phyloP scores from a whole-genome alignment of 768 basidiomycete species.

The Royoungia palumana region DNA sequence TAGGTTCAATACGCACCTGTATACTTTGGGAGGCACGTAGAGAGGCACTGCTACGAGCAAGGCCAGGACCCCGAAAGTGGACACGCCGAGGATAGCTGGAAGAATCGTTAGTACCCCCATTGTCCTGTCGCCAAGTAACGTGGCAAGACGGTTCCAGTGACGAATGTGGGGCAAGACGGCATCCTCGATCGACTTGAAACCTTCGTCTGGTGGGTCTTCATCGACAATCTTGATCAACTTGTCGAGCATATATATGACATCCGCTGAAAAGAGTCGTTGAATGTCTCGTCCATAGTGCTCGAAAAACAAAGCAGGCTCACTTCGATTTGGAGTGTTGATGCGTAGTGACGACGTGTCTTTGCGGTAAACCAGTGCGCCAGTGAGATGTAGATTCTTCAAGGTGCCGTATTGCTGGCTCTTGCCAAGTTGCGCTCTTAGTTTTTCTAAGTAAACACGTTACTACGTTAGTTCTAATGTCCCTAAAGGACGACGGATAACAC shows the following conservation, averaged over 20 bases:
- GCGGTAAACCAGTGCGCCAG: neutral
- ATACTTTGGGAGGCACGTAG: constrained; percentile 1
- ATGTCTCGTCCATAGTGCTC: neutral
- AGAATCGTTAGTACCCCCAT: constrained; percentile 6
- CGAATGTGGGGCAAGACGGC: constrained; percentile 14
- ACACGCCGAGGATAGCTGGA: constrained; percentile 19
- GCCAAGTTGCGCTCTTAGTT: neutral
- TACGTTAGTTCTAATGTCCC: neutral
- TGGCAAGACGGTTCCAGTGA: constrained; percentile 19
- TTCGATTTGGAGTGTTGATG: constrained; percentile 1
- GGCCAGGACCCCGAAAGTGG: constrained; percentile 13
- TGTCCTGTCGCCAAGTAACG: constrained; percentile 1
- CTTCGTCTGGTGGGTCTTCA: constrained; percentile 8
- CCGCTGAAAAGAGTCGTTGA: neutral
- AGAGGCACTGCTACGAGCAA: constrained; percentile 6
- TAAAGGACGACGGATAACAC: neutral
- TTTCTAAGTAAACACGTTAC: neutral
- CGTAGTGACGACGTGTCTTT: neutral
- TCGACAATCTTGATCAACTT: neutral
- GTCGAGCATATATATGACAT: constrained; percentile 1
- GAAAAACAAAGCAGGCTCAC: neutral
- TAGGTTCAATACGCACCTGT: constrained; percentile 13
- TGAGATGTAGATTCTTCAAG: constrained; percentile 1
- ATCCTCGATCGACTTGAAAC: constrained; percentile 17
- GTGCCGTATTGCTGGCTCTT: neutral